Evolutionary conservation across 306 rosid genomes (phyloP), one percentile per base, ranked within the genome.

Genomic region (Prunus mongolica): DNA sequence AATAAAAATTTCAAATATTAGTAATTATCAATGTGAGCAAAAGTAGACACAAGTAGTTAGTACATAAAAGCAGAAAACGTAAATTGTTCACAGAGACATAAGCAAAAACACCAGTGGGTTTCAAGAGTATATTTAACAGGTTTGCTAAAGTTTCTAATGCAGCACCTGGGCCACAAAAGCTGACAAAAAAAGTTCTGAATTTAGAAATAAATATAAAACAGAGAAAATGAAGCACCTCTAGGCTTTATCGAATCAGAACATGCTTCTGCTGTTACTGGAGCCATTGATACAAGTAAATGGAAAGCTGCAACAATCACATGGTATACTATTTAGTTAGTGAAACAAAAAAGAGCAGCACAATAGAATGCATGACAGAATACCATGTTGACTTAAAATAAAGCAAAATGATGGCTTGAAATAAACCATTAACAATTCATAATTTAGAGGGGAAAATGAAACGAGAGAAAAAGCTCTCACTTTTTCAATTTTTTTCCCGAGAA

Each of bases 161-260:
- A 63, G 24, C 32, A 65, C 44, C 30, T 10, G 9, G 1, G 24
- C 50, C 75, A 56, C 22, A 55, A 68, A 45, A 38, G 44, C 56
- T 19, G 57, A 49, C 22, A 73, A 27, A 47, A 25, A 61, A 65
- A 25, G 18, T 20, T 64, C 28, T 38, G 6, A 45, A 27, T 28
- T 27, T 30, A 62, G 50, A 41, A 25, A 18, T 12, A 60, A 7
- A 58, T 6, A 69, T 38, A 25, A 38, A 57, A 58, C 30, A 74
- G 50, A 74, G n/a, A 3, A 74, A 67, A 79, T n/a, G 45, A 38
- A 49, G 49, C 67, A 96, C 99, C 99, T 92, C 89, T 85, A 20
- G 99, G 89, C 41, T 89, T 87, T 32, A 96, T 82, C 12, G 88
- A 84, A 46, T 92, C 93, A 12, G 97, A 78, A 77, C 91, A 85